Evolutionary conservation across 306 rosid species (phyloP).

Genomic region (Crataegus laevigata): DNA sequence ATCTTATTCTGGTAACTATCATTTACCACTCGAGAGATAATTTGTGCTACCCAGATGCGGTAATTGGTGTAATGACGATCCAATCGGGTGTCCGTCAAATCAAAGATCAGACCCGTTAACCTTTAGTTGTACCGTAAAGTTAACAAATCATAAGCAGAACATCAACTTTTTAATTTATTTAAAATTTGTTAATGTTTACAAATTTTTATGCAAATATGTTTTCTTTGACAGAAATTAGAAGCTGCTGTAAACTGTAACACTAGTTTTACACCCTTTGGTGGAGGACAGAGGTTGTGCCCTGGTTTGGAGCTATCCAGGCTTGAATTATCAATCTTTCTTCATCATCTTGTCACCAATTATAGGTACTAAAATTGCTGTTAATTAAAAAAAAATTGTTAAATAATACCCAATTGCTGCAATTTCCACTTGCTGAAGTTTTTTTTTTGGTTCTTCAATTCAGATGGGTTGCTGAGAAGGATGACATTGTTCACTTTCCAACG

Average conservation of each 20-base stretch:
- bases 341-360: conserved; percentile 33
- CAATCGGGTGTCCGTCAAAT: neutral
- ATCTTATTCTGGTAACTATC: neutral
- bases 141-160: too few relatives aligned
- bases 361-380: neutral
- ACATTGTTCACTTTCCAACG: conserved; percentile 60
- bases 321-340: conserved; percentile 30
- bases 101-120: neutral
- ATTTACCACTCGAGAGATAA: too few relatives aligned
- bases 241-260: conserved; percentile 31
- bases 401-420: neutral
- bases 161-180: neutral
- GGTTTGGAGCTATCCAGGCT: conserved; percentile 79
- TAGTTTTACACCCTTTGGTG: conserved; percentile 75
- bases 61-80: neutral
- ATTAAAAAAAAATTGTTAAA: neutral
- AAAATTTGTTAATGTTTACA: neutral
- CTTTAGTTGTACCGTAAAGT: neutral
- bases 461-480: conserved; percentile 67
- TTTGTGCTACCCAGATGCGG: neutral
- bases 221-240: conserved; percentile 20
- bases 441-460: conserved; percentile 20
- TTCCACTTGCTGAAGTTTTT: neutral
- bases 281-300: conserved; percentile 90
- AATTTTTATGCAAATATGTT: neutral